Base-by-base conservation (phyloP, 2,329 filamentous ascomycete species). In the Botryotinia calthae region DNA sequence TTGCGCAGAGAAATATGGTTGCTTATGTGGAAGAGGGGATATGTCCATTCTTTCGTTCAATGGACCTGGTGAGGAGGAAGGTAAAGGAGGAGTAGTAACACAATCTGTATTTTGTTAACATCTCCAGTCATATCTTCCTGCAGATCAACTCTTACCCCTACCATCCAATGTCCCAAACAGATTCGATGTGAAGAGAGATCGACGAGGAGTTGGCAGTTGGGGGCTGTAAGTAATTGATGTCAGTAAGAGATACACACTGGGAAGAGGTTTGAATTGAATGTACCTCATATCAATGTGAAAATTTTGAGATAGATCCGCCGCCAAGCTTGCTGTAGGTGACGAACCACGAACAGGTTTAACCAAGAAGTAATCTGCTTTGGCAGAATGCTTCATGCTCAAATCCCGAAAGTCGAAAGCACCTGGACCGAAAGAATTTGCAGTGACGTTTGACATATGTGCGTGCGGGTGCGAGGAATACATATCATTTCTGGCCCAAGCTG, bases 251-350 rank as follows among this genome's bases (percentile, higher is more conserved):
- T 40, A 16, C 56, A 58, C 59, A 40, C 12, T 25, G 51, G 28
- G 28, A 10, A 66, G 22, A 37, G 8, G 34, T 42, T 44, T 2
- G 22, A 63, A 54, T 34, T 25, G 56, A 16, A 51, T 87, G 78
- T 86, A 98, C 95, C 95, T 98, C 80, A 92, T 94, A 83, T 98
- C 95, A 82, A 98, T 93, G 81, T 95, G 93, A 82, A 98, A 97
- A 85, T 98, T 99, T 81, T 97, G 94, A 73, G 95, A 98, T 79
- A 98, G 87, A 83, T 99, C 96, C 75, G 94, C 95, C 59, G 95
- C 95, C 78, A 99, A 85, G 80, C 93, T 97, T 70, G 94, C 90
- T 51, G 94, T 95, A 9, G 96, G 96, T 72, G 96, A 99, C 31
- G 95, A 97, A 66, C 94, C 93, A 77, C 90, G 89, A 79, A 93